Evolutionary conservation across 768 basidiomycete genomes (phyloP).

Genomic region (Clavulina sp.): DNA sequence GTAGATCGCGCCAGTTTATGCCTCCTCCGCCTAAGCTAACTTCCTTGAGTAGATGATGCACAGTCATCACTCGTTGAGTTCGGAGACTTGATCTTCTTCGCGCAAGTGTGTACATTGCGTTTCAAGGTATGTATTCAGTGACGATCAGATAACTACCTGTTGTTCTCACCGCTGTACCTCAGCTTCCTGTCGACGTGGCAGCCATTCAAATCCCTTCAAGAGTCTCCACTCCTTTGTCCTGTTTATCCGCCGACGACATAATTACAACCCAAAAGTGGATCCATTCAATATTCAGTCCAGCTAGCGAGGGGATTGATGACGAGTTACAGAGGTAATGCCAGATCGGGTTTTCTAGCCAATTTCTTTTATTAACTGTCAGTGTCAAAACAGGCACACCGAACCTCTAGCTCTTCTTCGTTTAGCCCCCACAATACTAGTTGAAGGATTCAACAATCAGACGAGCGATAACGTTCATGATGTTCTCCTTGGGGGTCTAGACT

Average conservation of each 20-base stretch:
- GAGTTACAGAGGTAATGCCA: slow-evolving; percentile 3
- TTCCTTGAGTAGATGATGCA: slow-evolving; percentile 3
- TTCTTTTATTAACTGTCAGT: background rate
- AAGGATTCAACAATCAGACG: background rate
- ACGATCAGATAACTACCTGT: background rate
- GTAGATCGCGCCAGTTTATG: too few species aligned
- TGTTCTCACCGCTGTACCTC: background rate
- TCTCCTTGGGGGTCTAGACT: slow-evolving; percentile 6
- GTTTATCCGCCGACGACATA: slow-evolving; percentile 1
- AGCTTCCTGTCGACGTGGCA: background rate
- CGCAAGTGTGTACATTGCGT: slow-evolving; percentile 7
- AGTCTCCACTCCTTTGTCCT: slow-evolving; percentile 1
- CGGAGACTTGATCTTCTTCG: slow-evolving; percentile 9
- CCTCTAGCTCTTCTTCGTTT: slow-evolving; percentile 8
- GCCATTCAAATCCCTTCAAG: background rate
- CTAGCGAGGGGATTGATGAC: slow-evolving; percentile 10
- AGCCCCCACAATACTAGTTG: slow-evolving; percentile 3
- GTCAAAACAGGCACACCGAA: slow-evolving; percentile 4
- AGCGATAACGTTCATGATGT: background rate
- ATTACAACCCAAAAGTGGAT: slow-evolving; percentile 5
- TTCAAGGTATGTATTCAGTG: slow-evolving; percentile 3
- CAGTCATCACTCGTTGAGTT: slow-evolving; percentile 3
- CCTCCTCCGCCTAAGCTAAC: background rate
- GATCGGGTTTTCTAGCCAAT: background rate
- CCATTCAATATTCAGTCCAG: slow-evolving; percentile 4